Conservation (phyloP, 2,329 filamentous ascomycete species). For the Cladosporium halotolerans region DNA sequence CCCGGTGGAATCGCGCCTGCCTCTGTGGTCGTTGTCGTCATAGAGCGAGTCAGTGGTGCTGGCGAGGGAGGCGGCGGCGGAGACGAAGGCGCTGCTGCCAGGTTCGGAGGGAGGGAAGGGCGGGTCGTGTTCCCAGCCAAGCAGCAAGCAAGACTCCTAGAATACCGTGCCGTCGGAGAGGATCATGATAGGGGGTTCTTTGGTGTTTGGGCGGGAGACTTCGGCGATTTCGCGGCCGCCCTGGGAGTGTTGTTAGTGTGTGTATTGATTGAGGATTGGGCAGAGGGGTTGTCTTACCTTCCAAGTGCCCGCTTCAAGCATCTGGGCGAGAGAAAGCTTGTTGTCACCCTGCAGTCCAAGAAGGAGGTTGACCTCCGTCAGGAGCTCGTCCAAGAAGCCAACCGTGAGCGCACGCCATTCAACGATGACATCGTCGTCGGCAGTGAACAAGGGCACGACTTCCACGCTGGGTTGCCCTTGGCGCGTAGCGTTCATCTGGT, state of each 20-base stretch:
- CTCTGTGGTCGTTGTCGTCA: neutral
- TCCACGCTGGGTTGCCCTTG: slow-evolving; percentile 67
- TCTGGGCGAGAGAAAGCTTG: slow-evolving; percentile 70
- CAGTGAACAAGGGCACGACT: slow-evolving; percentile 66
- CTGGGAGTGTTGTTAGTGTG: slow-evolving; percentile 18
- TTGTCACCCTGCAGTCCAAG: slow-evolving; percentile 65
- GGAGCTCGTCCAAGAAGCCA: slow-evolving; percentile 65
- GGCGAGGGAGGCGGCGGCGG: neutral
- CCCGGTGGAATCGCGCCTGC: neutral
- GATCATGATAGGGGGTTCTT: slow-evolving; percentile 93
- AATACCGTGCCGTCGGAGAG: slow-evolving; percentile 96
- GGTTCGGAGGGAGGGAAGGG: slow-evolving; percentile 3
- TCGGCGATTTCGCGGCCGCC: slow-evolving; percentile 94
- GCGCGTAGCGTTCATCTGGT: slow-evolving; percentile 63
- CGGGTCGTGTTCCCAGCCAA: slow-evolving; percentile 22
- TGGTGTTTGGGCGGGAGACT: slow-evolving; percentile 90
- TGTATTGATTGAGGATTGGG: neutral
- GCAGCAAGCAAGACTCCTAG: slow-evolving; percentile 40
- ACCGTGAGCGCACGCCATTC: slow-evolving; percentile 74
- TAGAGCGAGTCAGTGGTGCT: neutral
- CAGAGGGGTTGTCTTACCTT: slow-evolving; percentile 43
- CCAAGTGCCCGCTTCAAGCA: slow-evolving; percentile 95
- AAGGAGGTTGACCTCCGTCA: slow-evolving; percentile 61
- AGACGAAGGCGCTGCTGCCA: neutral
- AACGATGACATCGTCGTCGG: slow-evolving; percentile 71